Evolutionary conservation across 2,329 filamentous ascomycete genomes (phyloP).

Genomic region (Exophiala mesophila): DNA sequence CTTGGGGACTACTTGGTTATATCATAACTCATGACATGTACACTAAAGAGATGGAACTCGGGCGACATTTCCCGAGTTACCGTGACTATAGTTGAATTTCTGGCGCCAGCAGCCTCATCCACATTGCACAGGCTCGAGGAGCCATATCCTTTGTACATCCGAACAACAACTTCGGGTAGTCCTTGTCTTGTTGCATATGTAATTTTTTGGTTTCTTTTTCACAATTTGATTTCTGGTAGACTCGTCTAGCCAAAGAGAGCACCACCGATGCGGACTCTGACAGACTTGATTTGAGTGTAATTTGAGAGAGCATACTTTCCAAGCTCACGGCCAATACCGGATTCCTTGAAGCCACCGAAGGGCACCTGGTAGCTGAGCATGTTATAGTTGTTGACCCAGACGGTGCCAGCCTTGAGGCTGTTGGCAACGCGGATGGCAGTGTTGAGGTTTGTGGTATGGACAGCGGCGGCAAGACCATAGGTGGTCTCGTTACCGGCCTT

Average conservation of each 20-base stretch:
- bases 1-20: too few relatives aligned
- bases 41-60: too few relatives aligned
- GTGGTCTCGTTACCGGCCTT: constrained; percentile 66
- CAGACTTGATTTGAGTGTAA: constrained; percentile 47
- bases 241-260: constrained; percentile 39
- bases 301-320: constrained; percentile 46
- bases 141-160: not conserved
- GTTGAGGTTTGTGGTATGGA: constrained; percentile 74
- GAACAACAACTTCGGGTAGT: not conserved
- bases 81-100: too few relatives aligned
- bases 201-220: constrained; percentile 1
- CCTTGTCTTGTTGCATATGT: not conserved
- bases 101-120: too few relatives aligned
- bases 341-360: constrained; percentile 43
- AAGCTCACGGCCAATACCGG: constrained; percentile 42
- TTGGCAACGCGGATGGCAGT: constrained; percentile 73
- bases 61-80: too few relatives aligned
- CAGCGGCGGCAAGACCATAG: constrained; percentile 70
- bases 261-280: constrained; percentile 41
- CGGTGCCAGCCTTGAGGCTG: constrained; percentile 62
- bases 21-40: too few relatives aligned
- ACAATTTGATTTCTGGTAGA: not conserved
- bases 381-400: constrained; percentile 69
- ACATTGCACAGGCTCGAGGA: too few relatives aligned
- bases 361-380: constrained; percentile 58